Evolutionary conservation across 768 basidiomycete species (phyloP), one percentile per base, ranked within the genome.

Genomic region (Botryobasidium botryosum): DNA sequence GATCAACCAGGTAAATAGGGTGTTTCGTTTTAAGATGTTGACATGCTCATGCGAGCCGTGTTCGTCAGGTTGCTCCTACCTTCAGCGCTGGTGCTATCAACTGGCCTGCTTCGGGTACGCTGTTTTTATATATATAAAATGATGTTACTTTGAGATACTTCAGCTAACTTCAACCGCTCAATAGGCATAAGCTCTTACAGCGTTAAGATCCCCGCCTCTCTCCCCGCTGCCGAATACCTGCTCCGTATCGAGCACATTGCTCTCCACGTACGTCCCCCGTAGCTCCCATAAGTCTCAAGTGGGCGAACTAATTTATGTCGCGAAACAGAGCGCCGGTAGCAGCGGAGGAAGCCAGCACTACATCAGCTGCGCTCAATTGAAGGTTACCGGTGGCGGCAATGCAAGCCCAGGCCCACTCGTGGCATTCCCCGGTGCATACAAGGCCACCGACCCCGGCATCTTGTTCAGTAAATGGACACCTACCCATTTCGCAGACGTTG

Each of bases 161-260:
- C 32, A 18, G 18, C 32, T 33, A 12, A 33, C 32, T 18, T 12
- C 18, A 33, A 33, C 32, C 18, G 12, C 32, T 12, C 18, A 12
- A 18, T 12, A 33, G 32, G 32, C 32, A 33, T 12, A 18, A 33
- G 12, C 10, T 29, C 13, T 26, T 17, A 8, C 13, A 36, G 41
- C 26, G 35, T 49, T 35, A 47, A n/a, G 32, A 49, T 49, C 32
- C 48, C 48, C 25, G 24, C 28, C n/a, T 37, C 20, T 3, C n/a
- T 49, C 13, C 48, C 48, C 10, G 37, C 24, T 36, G 48, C 43
- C 10, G 33, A 49, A 35, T 49, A 49, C 43, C 32, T 49, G 13
- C 13, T 49, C 18, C 28, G 48, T 23, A 40, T 49, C 10, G 43
- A 45, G 36, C 48, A 49, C 42, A 43, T 47, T 25, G 40, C 40